Percentiles rank a stretch among this genome's conserved stretches.
Conservation (phyloP, 495 filamentous ascomycete species). For the Achaetomiella virescens region DNA sequence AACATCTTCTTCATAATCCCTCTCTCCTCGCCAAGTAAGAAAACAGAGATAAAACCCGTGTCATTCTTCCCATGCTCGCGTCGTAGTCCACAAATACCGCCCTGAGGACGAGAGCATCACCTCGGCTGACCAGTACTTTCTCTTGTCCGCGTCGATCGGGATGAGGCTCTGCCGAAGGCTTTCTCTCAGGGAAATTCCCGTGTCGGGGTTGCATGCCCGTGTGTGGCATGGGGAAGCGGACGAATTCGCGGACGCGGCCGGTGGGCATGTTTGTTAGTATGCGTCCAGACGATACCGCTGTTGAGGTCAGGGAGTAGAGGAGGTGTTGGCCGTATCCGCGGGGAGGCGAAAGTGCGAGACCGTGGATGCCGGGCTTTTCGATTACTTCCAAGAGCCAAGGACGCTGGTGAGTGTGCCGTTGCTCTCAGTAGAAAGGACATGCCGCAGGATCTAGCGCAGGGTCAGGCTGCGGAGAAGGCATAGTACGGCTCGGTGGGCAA, state of each 20-base stretch:
- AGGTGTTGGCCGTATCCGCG: slow-evolving; percentile 1
- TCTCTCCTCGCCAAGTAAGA: slow-evolving; percentile 22
- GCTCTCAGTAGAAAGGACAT: slow-evolving; percentile 27
- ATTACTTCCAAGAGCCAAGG: slow-evolving; percentile 26
- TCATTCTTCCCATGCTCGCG: slow-evolving; percentile 17
- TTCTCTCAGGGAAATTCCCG: slow-evolving; percentile 5
- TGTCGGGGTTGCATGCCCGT: slow-evolving; percentile 25
- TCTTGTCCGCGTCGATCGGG: slow-evolving; percentile 14
- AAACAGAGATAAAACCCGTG: slow-evolving; percentile 29
- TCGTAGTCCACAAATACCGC: slow-evolving; percentile 34
- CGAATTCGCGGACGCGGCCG: slow-evolving; percentile 15
- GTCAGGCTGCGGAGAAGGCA: slow-evolving; percentile 31
- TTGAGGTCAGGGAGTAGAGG: slow-evolving; percentile 32
- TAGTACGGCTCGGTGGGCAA: slow-evolving; percentile 21
- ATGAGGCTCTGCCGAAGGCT: slow-evolving; percentile 18
- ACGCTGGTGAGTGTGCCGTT: slow-evolving; percentile 23
- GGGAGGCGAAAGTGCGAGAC: slow-evolving; percentile 24
- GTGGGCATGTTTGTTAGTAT: slow-evolving; percentile 19
- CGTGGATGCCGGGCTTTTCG: slow-evolving; percentile 29
- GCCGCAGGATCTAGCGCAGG: slow-evolving; percentile 27
- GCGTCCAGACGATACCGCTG: slow-evolving; percentile 33
- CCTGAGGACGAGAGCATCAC: slow-evolving; percentile 28
- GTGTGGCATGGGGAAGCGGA: slow-evolving; percentile 8
- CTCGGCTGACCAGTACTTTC: slow-evolving; percentile 34
- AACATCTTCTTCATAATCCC: slow-evolving; percentile 28